These are phyloP conservation scores for Penicillium samsonianum DNA, from an alignment of 495 filamentous ascomycete genomes.

Conservation along the genomic window DNA sequence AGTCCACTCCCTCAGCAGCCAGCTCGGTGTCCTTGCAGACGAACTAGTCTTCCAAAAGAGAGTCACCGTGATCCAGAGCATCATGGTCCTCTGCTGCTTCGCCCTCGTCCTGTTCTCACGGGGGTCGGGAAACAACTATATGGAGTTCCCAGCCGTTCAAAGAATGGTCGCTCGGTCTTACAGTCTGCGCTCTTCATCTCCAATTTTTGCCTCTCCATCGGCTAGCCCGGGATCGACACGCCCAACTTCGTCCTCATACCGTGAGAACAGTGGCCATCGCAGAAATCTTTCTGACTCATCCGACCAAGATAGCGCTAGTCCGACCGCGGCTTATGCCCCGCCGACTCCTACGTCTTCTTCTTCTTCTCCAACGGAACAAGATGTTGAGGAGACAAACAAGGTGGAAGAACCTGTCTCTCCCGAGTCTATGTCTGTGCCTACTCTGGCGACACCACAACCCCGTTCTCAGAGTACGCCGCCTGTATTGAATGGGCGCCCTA, in stretches of 20 bases:
- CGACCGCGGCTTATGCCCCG: conserved; percentile 46
- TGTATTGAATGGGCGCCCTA: conserved; percentile 28
- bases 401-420: conserved; percentile 15
- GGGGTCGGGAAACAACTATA: conserved; percentile 45
- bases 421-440: conserved; percentile 25
- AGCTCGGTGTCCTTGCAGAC: conserved; percentile 84
- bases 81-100: conserved; percentile 85
- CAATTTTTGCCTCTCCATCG: conserved; percentile 45
- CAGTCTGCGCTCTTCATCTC: conserved; percentile 43
- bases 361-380: conserved; percentile 29
- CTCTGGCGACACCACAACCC: conserved; percentile 26
- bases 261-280: conserved; percentile 31
- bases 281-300: conserved; percentile 47
- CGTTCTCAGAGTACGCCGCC: conserved; percentile 46
- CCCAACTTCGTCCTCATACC: conserved; percentile 40
- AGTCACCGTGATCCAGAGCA: conserved; percentile 84
- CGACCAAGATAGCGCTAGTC: conserved; percentile 37
- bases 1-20: conserved; percentile 74
- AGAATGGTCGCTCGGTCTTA: conserved; percentile 57
- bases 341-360: conserved; percentile 50
- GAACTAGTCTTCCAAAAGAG: conserved; percentile 96
- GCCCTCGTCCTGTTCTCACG: conserved; percentile 80
- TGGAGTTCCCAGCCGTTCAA: conserved; percentile 59
- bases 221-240: conserved; percentile 48
- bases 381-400: conserved; percentile 17